Percentiles rank a stretch among this genome's conserved stretches.
Evolutionary conservation across 2,329 filamentous ascomycete species (phyloP).

Genomic region (Claviceps purpurea): DNA sequence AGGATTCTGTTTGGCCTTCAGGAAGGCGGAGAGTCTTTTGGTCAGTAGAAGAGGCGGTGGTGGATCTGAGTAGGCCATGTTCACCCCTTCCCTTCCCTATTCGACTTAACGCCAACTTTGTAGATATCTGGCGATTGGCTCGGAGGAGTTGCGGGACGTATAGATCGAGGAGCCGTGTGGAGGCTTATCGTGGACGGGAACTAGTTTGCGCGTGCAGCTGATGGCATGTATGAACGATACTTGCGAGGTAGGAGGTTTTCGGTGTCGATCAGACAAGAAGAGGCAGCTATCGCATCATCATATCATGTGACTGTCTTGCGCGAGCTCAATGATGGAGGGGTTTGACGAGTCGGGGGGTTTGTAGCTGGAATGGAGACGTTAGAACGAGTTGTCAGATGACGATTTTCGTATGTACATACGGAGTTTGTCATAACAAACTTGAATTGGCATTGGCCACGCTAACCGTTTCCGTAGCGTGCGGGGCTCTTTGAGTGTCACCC

Average conservation of each 20-base stretch:
- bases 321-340: not conserved
- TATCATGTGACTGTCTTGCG: not conserved
- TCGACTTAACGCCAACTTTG: not conserved
- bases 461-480: too few species aligned
- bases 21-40: conserved; percentile 49
- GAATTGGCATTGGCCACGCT: too few species aligned
- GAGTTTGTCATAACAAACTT: too few species aligned
- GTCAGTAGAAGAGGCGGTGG: conserved; percentile 49
- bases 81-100: not conserved
- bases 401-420: not conserved
- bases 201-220: not conserved
- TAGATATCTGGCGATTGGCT: not conserved
- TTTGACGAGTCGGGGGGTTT: not conserved
- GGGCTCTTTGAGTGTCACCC: too few species aligned
- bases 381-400: not conserved
- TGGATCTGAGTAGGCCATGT: conserved; percentile 24
- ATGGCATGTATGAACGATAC: not conserved
- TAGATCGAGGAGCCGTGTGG: not conserved
- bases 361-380: not conserved
- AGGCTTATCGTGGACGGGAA: not conserved
- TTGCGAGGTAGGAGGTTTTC: not conserved
- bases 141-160: not conserved
- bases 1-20: conserved; percentile 42
- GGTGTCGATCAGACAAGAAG: not conserved
- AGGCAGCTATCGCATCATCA: not conserved